Evolutionary conservation across 2,329 filamentous ascomycete species (phyloP).

Genomic region (Coleophoma crateriformis): DNA sequence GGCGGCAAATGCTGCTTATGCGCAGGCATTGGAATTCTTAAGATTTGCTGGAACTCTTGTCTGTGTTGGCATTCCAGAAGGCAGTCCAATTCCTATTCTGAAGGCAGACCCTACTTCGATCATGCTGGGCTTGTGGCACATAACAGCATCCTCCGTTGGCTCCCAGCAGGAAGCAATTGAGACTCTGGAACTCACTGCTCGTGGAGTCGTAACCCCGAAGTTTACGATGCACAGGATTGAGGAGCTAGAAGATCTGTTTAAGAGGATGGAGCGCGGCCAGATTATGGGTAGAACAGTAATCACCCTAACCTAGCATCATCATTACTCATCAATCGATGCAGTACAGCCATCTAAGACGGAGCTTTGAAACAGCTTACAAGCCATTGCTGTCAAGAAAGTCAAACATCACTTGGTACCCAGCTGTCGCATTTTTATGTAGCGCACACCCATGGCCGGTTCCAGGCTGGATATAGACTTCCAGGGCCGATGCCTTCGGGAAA

Average conservation of each 20-base stretch:
- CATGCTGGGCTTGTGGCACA: slow-evolving; percentile 31
- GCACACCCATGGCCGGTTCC: too few relatives aligned
- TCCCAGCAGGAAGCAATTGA: slow-evolving; percentile 40
- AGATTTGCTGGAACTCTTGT: slow-evolving; percentile 40
- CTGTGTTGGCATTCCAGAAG: slow-evolving; percentile 42
- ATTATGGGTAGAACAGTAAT: too few relatives aligned
- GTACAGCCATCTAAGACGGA: too few relatives aligned
- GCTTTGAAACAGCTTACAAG: too few relatives aligned
- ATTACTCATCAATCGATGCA: too few relatives aligned
- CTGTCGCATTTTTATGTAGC: too few relatives aligned
- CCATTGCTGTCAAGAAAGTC: too few relatives aligned
- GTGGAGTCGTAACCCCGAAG: slow-evolving; percentile 36
- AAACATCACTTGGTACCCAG: too few relatives aligned
- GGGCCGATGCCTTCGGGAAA: too few relatives aligned
- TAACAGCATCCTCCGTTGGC: slow-evolving; percentile 40
- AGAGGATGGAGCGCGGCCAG: too few relatives aligned
- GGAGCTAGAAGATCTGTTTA: slow-evolving; percentile 32
- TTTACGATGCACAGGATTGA: slow-evolving; percentile 24
- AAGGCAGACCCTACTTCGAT: slow-evolving; percentile 32
- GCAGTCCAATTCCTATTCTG: slow-evolving; percentile 32
- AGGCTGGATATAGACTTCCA: too few relatives aligned
- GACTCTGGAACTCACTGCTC: slow-evolving; percentile 35
- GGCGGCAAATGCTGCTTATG: slow-evolving; percentile 38
- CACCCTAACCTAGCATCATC: too few relatives aligned
- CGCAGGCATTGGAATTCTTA: slow-evolving; percentile 36